A percentile compares a stretch with the other conserved stretches of the same genome.
Evolutionary conservation across 345 rosid genomes (phyloP).

Genomic region (Pugionium dolabratum): DNA sequence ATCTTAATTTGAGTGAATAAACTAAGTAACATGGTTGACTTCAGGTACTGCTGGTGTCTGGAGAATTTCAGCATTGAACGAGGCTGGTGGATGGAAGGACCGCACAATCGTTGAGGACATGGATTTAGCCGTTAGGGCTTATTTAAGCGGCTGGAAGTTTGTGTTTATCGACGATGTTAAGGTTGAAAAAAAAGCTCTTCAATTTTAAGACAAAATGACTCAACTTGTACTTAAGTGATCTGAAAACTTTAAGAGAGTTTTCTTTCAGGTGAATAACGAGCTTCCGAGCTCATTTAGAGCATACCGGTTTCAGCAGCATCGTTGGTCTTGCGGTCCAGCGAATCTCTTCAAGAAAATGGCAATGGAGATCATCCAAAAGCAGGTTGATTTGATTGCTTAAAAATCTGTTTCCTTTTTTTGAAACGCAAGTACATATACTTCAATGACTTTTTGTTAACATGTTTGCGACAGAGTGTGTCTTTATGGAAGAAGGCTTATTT

Average conservation of each 20-base stretch:
- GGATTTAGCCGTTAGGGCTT: slow-evolving; percentile 88
- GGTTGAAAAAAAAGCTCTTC: slow-evolving; percentile 5
- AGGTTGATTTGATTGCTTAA: slow-evolving; percentile 38
- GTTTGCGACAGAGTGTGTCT: slow-evolving; percentile 61
- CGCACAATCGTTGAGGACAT: slow-evolving; percentile 92
- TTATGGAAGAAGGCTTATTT: slow-evolving; percentile 81
- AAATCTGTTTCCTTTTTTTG: background rate
- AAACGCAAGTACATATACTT: background rate
- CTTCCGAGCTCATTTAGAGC: slow-evolving; percentile 88
- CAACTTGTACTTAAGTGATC: background rate
- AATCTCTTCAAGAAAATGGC: slow-evolving; percentile 84
- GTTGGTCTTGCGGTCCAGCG: slow-evolving; percentile 96
- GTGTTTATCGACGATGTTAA: slow-evolving; percentile 59
- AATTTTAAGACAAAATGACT: background rate
- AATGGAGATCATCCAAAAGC: slow-evolving; percentile 52
- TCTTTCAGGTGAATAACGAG: slow-evolving; percentile 79
- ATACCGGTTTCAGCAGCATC: slow-evolving; percentile 76
- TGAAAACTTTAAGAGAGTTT: background rate
- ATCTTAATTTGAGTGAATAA: background rate
- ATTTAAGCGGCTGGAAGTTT: slow-evolving; percentile 83
- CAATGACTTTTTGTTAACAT: background rate
- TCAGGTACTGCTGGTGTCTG: slow-evolving; percentile 95
- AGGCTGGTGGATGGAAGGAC: slow-evolving; percentile 94
- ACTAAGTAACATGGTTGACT: background rate
- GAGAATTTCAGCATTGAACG: slow-evolving; percentile 75